Base-by-base conservation (phyloP, 2,329 filamentous ascomycete genomes). In the Hypoxylon sp. region DNA sequence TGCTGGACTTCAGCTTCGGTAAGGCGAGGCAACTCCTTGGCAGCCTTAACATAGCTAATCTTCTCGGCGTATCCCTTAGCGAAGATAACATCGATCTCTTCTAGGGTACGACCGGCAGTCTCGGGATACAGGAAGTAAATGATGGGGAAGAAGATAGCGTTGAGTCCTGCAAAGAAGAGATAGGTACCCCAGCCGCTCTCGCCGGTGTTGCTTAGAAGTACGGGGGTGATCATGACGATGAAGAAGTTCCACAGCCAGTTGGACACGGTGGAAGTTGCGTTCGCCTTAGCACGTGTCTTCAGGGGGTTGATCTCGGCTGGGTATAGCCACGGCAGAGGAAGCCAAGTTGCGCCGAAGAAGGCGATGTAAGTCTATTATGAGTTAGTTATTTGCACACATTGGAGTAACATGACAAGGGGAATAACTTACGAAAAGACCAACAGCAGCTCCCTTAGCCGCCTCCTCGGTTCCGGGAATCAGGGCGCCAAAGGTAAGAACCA, bases 391-490 rank as follows among this genome's bases (percentile, higher is more conserved):
- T 37, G 44, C 29, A 9, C 29, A 9, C 29, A 6, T 8, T 31
- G 29, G 3, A 13, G 3, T 17, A 17, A 19, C n/a, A 3, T 0
- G 33, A 48, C 14, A 48, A 51, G 24, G 19, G 26, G n/a, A 4
- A 19, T 26, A 17, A 71, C 73, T 69, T 70, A 74, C 73, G 79
- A 92, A 92, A 9, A 92, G 79, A 67, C 89, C 90, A 6, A 91
- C 89, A 1, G 88, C 89, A 0, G 90, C 88, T 31, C 90, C 90
- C 75, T 91, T 92, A 1, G 90, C 89, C 3, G 89, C 82, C 0
- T 86, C 79, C 0, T 83, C 84, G 1, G 84, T 85, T 0, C 90
- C 89, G 53, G 91, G 91, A 9, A 93, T 87, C 71, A 93, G 86
- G 22, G 84, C 81, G 1, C 83, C 88, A 68, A 92, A 92, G 5